Evolutionary conservation across 805 yeast genomes (phyloP), one percentile per base, ranked within the genome.

Genomic region (Ogataea allantospora): DNA sequence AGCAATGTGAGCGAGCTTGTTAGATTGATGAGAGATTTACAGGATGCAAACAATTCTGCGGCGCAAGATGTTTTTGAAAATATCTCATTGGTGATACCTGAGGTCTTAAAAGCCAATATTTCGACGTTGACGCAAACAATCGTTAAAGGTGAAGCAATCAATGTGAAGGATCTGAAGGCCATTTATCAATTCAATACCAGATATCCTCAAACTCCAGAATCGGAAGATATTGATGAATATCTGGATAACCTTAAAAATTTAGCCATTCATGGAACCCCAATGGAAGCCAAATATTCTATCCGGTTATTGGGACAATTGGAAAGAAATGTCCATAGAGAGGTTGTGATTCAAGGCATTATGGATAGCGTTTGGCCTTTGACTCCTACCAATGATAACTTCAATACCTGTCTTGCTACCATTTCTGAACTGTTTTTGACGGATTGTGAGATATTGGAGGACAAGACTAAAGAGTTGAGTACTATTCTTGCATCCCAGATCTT

Each of bases 211-310:
- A 61, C 66, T 21, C 36, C 38, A 11, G 30, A 42, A 13, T 60
- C 75, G 13, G 58, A 62, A n/a, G 66, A 68, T 15, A 10, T 13
- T n/a, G 66, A 63, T 7, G 52, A 51, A 3, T 77, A 80, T 44
- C 47, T 65, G 11, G 70, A 71, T 7, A 60, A 64, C 10, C 56
- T 87, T 32, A 62, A 67, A 29, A 55, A 60, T 2, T 60, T 80
- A 18, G 74, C 83, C 0, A 45, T 64, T 0, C 48, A 53, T 1
- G 91, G 91, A 0, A 59, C 73, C 2, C 77, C 85, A 1, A 27
- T 51, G 7, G 87, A 81, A 49, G 81, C 91, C 0, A 77, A 70
- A 50, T 84, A 80, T 54, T 72, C 89, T 0, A 63, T 77, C 7
- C 79, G 77, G 52, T 61, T 84, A 6, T 44, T 85, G 6, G 70